Base-by-base conservation (phyloP, 495 filamentous ascomycete species). In the Chaetomium tenue region DNA sequence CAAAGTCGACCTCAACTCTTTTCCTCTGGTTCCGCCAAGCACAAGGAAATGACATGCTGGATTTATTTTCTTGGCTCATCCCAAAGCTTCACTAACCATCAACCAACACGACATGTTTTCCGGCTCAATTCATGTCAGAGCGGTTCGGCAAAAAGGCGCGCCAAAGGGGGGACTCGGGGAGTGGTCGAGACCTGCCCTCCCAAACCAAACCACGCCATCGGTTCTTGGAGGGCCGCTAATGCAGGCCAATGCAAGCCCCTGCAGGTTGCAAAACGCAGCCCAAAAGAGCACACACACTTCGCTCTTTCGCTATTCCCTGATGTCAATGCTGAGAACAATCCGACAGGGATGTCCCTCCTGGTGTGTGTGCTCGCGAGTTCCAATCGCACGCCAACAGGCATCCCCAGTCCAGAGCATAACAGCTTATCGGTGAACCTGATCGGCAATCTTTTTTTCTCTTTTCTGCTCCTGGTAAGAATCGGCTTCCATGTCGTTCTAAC, bases 201-300 rank as follows among this genome's bases (percentile, higher is more conserved):
- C 28, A 57, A 30, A 8, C 2, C 20, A 20, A 55, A 63, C 54
- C 64, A 66, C 64, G 54, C 64, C 55, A 63, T 58, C 64, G 60
- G 65, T 64, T 67, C 50, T 53, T n/a, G 37, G 58, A 57, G 42
- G 42, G 51, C 61, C 28, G 56, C 61, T 67, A 67, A 64, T 60
- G 57, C 55, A 60, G 48, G 26, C 47, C 60, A 40, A 22, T 20
- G 59, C 44, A 26, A 15, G 5, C 46, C 64, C 64, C 54, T 66
- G 64, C 55, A 30, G 26, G 22, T 53, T 46, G 28, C 25, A n/a
- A 48, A 50, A 23, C 28, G n/a, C 42, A 37, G 26, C 16, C 18
- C 26, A 44, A 60, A 39, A 48, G 22, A 20, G 9, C 5, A 11
- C 39, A 58, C 22, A 30, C 5, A 46, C 28, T 6, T 30, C 28